A percentile compares a stretch with the other conserved stretches of the same genome.
phyloP scores from a whole-genome alignment of 352 stramenopile genomes.

The Phytophthora podocarpi region DNA sequence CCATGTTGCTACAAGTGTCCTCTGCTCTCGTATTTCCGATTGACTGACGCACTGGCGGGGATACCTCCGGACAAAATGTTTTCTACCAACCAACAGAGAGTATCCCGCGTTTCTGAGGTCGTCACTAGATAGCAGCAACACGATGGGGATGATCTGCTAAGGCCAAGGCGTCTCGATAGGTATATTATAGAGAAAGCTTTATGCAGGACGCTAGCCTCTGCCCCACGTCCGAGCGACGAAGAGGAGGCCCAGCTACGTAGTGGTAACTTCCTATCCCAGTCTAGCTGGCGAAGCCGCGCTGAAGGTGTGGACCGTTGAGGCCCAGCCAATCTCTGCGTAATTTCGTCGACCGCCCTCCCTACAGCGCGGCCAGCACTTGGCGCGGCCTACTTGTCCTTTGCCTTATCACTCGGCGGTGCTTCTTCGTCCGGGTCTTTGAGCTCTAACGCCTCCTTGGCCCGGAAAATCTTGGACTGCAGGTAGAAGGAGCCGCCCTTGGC shows the following conservation, averaged over 20 bases:
- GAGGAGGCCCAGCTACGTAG: constrained; percentile 23
- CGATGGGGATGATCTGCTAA: constrained; percentile 5
- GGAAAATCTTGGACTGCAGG: constrained; percentile 93
- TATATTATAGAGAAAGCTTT: constrained; percentile 35
- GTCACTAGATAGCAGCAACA: constrained; percentile 3
- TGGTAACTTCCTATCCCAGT: constrained; percentile 30
- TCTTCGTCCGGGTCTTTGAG: constrained; percentile 37
- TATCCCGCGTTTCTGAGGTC: too few relatives aligned
- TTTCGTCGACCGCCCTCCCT: not conserved
- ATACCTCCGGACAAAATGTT: constrained; percentile 6
- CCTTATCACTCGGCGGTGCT: constrained; percentile 29
- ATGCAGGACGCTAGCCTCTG: constrained; percentile 25
- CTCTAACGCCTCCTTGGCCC: constrained; percentile 89
- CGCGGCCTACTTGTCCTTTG: constrained; percentile 22
- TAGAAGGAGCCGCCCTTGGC: constrained; percentile 93
- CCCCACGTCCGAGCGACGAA: constrained; percentile 20
- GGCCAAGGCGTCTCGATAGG: constrained; percentile 22
- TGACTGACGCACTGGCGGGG: not conserved
- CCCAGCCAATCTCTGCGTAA: too few relatives aligned
- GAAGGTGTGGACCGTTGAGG: not conserved
- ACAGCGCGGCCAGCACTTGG: constrained; percentile 1
- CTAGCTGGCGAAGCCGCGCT: constrained; percentile 9
- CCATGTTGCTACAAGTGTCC: constrained; percentile 5
- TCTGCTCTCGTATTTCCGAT: not conserved
- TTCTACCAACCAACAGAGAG: constrained; percentile 30